Percentiles rank a stretch among this genome's conserved stretches.
Evolutionary conservation across 257 asterid species (phyloP).

Genomic region (Verbena officinalis): DNA sequence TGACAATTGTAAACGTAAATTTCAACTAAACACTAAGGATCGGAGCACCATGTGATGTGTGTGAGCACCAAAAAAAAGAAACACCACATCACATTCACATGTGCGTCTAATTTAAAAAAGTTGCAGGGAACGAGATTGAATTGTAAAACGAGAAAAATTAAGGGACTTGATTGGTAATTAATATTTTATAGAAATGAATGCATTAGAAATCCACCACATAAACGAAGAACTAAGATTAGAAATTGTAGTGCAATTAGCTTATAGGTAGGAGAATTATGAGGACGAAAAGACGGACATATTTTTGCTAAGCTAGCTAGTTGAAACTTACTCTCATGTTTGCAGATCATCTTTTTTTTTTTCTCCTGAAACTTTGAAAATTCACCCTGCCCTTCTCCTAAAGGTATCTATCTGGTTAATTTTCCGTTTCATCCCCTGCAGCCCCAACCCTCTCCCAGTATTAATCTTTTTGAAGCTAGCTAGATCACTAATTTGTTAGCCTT

Average conservation of each 20-base stretch:
- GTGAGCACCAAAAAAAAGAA: too few species aligned
- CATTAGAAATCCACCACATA: background rate
- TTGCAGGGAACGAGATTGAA: too few species aligned
- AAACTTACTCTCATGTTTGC: slow-evolving; percentile 39
- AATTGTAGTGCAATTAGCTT: slow-evolving; percentile 31
- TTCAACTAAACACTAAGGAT: too few species aligned
- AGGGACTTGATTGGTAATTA: background rate
- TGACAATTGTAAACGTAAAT: too few species aligned
- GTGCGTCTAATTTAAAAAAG: too few species aligned
- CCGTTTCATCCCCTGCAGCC: too few species aligned
- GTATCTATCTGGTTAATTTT: too few species aligned
- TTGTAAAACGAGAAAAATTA: background rate
- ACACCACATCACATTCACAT: too few species aligned
- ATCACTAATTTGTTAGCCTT: too few species aligned
- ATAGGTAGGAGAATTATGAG: slow-evolving; percentile 41
- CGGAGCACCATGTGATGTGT: too few species aligned
- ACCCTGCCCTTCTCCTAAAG: slow-evolving; percentile 73
- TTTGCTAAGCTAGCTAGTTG: slow-evolving; percentile 36
- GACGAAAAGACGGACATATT: slow-evolving; percentile 39
- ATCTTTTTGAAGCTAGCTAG: too few species aligned
- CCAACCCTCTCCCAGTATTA: too few species aligned
- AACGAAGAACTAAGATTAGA: slow-evolving; percentile 14
- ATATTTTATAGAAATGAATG: background rate
- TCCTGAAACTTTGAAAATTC: slow-evolving; percentile 36
- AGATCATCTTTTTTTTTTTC: slow-evolving; percentile 32